A percentile compares a stretch with the other conserved stretches of the same genome.
Evolutionary conservation across 169 alveolate species (phyloP).

Genomic region (Plasmodium falciparum): DNA sequence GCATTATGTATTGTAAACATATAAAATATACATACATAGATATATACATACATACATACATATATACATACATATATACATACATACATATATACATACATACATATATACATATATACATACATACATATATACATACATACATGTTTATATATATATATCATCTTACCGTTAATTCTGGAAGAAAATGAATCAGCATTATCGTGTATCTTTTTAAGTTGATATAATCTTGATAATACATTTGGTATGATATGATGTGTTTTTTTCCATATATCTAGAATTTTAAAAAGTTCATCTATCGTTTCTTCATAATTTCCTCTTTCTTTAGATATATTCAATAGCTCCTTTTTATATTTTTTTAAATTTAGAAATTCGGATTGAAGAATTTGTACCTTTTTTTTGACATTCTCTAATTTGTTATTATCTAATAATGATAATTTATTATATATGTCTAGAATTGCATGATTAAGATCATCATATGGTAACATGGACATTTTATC

Average conservation of each 20-base stretch:
- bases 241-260: constrained; percentile 75
- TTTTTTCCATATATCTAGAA: constrained; percentile 70
- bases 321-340: constrained; percentile 58
- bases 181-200: constrained; percentile 72
- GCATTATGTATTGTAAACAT: background rate
- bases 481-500: constrained; percentile 81
- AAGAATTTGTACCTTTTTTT: constrained; percentile 78
- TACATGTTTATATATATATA: background rate
- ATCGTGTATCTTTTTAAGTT: constrained; percentile 55
- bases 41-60: background rate
- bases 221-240: constrained; percentile 54
- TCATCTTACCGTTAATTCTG: constrained; percentile 41
- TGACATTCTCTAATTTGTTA: constrained; percentile 79
- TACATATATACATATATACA: background rate
- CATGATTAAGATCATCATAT: constrained; percentile 80
- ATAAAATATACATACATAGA: background rate
- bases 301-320: constrained; percentile 75
- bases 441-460: constrained; percentile 78
- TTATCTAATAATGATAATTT: constrained; percentile 80
- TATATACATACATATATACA: background rate
- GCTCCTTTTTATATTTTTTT: constrained; percentile 69
- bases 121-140: background rate
- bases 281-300: constrained; percentile 72
- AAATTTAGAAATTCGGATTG: constrained; percentile 70
- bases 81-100: background rate